Conservation (phyloP, 2,329 filamentous ascomycete species). For the Rutstroemia sydowiana region DNA sequence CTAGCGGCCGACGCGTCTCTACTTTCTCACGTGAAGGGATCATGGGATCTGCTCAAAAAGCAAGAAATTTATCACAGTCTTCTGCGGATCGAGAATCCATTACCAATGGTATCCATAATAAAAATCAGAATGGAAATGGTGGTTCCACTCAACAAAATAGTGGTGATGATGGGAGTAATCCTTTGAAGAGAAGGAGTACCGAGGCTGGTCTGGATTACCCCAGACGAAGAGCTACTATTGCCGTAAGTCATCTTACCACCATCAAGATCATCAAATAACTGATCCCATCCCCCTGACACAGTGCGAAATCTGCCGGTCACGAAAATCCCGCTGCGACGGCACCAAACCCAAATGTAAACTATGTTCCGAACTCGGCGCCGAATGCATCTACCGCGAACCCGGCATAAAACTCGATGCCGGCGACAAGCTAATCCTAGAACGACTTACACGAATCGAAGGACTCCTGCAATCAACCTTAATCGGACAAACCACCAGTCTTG, state of each 20-base stretch:
- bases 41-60: constrained; percentile 45
- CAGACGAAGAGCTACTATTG: constrained; percentile 56
- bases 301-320: constrained; percentile 76
- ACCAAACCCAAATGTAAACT: constrained; percentile 78
- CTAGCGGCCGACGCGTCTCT: constrained; percentile 38
- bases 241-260: constrained; percentile 41
- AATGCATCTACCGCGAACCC: constrained; percentile 78
- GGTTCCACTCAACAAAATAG: no score
- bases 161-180: constrained; percentile 50
- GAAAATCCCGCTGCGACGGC: constrained; percentile 74
- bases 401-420: constrained; percentile 82
- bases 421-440: constrained; percentile 78
- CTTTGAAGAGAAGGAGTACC: constrained; percentile 54
- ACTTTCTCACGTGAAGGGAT: constrained; percentile 50
- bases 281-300: no score
- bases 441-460: constrained; percentile 68
- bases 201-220: constrained; percentile 57
- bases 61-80: constrained; percentile 48
- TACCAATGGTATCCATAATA: constrained; percentile 27
- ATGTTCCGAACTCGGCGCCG: constrained; percentile 72
- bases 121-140: constrained; percentile 3
- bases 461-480: constrained; percentile 65
- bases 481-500: constrained; percentile 42
- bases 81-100: constrained; percentile 37
- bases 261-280: background rate